Evolutionary conservation across 2,329 filamentous ascomycete species (phyloP).

Genomic region (Pestalotiopsis sp.): DNA sequence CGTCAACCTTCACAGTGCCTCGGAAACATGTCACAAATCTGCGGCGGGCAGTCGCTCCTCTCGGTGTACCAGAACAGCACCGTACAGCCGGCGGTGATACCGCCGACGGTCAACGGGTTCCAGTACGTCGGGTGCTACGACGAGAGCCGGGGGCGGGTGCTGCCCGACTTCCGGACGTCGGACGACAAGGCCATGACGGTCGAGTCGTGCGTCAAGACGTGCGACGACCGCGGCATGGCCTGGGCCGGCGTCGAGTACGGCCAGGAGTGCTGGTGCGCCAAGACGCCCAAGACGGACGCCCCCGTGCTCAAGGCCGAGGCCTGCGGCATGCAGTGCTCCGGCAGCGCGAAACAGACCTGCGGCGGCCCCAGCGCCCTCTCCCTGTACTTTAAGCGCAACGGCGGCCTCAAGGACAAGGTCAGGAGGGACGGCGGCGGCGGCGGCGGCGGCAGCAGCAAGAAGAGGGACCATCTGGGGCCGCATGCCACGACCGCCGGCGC

Average conservation of each 20-base stretch:
- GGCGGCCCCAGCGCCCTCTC: not conserved
- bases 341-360: not conserved
- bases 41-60: not conserved
- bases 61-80: conserved; percentile 2
- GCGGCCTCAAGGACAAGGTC: not conserved
- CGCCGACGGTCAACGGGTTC: not conserved
- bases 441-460: not conserved
- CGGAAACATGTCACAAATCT: not conserved
- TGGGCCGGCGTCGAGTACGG: conserved; percentile 9
- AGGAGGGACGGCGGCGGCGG: not conserved
- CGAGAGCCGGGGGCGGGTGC: not conserved
- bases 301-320: not conserved
- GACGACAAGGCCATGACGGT: not conserved
- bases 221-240: not conserved
- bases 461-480: not conserved
- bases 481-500: not conserved
- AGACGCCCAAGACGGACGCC: not conserved
- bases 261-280: conserved; percentile 11
- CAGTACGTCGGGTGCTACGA: conserved; percentile 6
- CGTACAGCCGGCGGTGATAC: not conserved
- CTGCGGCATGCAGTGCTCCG: conserved; percentile 3
- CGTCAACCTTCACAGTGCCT: too few species aligned
- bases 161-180: not conserved
- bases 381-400: not conserved
- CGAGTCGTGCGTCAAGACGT: not conserved